These are phyloP conservation scores for Rozella allomycis DNA, from an alignment of 371 early-diverging fungal species.

Conservation along the genomic window DNA sequence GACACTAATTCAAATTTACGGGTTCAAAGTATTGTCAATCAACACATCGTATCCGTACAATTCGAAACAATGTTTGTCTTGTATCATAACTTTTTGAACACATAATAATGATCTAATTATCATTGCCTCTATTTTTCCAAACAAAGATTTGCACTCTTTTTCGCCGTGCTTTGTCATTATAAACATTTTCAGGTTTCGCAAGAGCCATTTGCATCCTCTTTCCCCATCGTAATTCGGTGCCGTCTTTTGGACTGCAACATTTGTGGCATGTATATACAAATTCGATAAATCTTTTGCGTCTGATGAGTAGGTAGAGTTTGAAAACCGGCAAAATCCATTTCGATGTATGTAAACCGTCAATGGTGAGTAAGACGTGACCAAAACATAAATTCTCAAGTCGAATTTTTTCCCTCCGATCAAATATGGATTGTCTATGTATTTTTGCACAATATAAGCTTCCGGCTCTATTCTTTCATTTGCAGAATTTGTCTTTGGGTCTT, in stretches of 20 bases:
- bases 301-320: conserved; percentile 26
- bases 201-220: conserved; percentile 35
- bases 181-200: conserved; percentile 24
- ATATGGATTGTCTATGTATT: conserved; percentile 32
- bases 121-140: conserved; percentile 30
- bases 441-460: conserved; percentile 36
- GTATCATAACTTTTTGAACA: conserved; percentile 35
- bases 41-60: conserved; percentile 36
- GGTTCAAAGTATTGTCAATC: conserved; percentile 26
- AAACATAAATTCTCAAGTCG: conserved; percentile 27
- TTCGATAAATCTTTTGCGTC: conserved; percentile 32
- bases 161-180: conserved; percentile 18
- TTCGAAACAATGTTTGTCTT: conserved; percentile 36
- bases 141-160: conserved; percentile 12
- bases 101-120: conserved; percentile 26
- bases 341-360: conserved; percentile 28
- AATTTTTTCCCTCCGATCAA: conserved; percentile 37
- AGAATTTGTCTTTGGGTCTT: conserved; percentile 12
- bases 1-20: conserved; percentile 7
- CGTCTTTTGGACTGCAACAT: conserved; percentile 35
- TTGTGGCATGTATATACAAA: conserved; percentile 36
- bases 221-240: conserved; percentile 24
- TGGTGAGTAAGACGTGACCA: conserved; percentile 33
- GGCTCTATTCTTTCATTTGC: conserved; percentile 11
- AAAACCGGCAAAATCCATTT: conserved; percentile 34